Evolutionary conservation across 116 monocot species (phyloP).

Genomic region (Posidonia oceanica): DNA sequence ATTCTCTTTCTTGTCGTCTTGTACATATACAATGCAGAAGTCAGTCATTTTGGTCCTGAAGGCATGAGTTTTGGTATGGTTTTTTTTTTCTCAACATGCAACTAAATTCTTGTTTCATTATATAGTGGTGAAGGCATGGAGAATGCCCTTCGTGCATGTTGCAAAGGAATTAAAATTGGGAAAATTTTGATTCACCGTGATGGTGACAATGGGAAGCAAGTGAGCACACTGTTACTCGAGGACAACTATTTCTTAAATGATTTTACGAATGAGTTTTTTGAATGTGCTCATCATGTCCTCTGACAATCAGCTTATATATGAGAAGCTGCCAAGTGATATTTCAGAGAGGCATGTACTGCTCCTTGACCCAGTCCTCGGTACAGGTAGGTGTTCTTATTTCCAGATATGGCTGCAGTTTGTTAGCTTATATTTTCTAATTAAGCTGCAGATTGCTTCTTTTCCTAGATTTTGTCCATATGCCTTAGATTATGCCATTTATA

Average conservation of each 20-base stretch:
- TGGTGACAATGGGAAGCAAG: conserved; percentile 91
- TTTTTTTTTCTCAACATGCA: not conserved
- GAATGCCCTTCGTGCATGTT: conserved; percentile 93
- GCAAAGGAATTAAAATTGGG: conserved; percentile 98
- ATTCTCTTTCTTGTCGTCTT: not conserved
- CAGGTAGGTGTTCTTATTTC: conserved; percentile 33
- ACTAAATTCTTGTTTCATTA: conserved; percentile 1
- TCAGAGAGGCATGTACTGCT: conserved; percentile 90
- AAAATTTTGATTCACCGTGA: conserved; percentile 95
- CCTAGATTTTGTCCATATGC: no score
- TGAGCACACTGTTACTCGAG: conserved; percentile 6
- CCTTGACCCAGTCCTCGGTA: conserved; percentile 93
- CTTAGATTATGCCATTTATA: no score
- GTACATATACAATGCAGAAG: no score
- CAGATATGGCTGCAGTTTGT: not conserved
- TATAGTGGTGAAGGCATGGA: conserved; percentile 98
- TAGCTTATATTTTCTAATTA: no score
- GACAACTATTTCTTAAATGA: not conserved
- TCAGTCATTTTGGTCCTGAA: no score
- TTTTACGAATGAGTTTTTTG: not conserved
- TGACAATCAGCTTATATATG: conserved; percentile 80
- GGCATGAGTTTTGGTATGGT: not conserved
- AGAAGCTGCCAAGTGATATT: conserved; percentile 87
- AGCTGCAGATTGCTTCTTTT: no score
- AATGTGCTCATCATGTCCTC: conserved; percentile 1